These are phyloP conservation scores for Candida coquimbonensis DNA, from an alignment of 805 yeast species.

Conservation along the genomic window DNA sequence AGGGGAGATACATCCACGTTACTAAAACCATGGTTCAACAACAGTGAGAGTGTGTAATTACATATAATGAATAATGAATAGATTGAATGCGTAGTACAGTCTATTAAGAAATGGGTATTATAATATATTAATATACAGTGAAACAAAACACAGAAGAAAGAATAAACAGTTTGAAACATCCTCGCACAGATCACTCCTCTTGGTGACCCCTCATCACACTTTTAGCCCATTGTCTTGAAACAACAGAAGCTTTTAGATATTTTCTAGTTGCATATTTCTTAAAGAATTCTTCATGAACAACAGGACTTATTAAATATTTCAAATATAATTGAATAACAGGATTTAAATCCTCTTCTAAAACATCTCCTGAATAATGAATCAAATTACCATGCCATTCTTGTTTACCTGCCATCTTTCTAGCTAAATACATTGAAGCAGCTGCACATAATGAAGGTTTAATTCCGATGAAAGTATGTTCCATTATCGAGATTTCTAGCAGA, in stretches of 20 bases:
- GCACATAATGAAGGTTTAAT: constrained; percentile 75
- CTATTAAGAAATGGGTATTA: too few relatives aligned
- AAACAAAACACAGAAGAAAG: too few relatives aligned
- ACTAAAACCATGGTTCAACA: constrained; percentile 2
- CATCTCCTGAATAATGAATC: constrained; percentile 89
- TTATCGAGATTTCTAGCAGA: constrained; percentile 69
- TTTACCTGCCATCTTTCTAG: constrained; percentile 68
- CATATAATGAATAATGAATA: background rate
- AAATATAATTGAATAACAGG: constrained; percentile 70
- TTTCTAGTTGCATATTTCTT: constrained; percentile 87
- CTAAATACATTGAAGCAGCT: constrained; percentile 84
- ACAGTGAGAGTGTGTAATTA: too few relatives aligned
- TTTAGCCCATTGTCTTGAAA: constrained; percentile 81
- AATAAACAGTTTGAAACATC: too few relatives aligned
- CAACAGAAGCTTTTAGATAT: constrained; percentile 77
- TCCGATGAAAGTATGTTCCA: constrained; percentile 75
- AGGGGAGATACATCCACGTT: constrained; percentile 15
- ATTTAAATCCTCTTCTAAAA: constrained; percentile 61
- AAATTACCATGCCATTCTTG: constrained; percentile 80
- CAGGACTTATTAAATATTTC: constrained; percentile 72
- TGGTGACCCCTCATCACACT: constrained; percentile 25
- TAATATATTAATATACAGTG: too few relatives aligned
- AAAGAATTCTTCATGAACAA: constrained; percentile 87
- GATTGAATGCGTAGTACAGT: background rate
- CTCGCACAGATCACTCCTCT: background rate